Base-by-base conservation (phyloP, 2,329 filamentous ascomycete genomes). In the Plectosphaerella cucumerina region DNA sequence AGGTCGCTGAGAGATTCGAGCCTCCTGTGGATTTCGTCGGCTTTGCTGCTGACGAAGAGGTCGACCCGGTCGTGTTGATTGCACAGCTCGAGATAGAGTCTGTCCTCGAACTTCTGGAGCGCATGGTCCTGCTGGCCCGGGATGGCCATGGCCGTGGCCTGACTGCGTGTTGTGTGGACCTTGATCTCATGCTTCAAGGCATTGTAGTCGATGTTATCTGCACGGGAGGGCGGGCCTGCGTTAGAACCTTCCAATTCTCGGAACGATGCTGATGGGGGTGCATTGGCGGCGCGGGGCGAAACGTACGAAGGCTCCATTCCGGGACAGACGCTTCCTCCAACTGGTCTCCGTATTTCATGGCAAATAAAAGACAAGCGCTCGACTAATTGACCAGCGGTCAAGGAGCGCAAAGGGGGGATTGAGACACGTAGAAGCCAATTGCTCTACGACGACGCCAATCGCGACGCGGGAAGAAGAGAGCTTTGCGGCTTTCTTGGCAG, bases 191-290 rank as follows among this genome's bases (percentile, higher is more conserved):
- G 80, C 70, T 95, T 95, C 56, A 95, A 80, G 46, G 88, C 87
- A 66, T 93, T 90, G 75, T 95, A 95, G 68, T 94, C 90, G 69
- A 95, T 84, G 69, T 95, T 94, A 66, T 92, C 86, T 90, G 65
- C 33, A 22, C 14, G 6, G 23, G 9, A 14, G 43, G 33, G 31
- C n/a, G 18, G 39, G n/a, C 6, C 35, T 37, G 4, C 18, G 15
- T 42, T 42, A 20, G 26, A 31, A 31, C 26, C 26, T 31, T 4
- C 26, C 26, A 31, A 4, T 18, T 33, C 42, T 48, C 50, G 47
- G n/a, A n/a, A n/a, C 46, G 50, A 11, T 50, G 46, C 17, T 41
- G 46, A 18, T 18, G 41, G 42, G 18, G n/a, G 3, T n/a, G 35
- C 8, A 34, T 8, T 34, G 31, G 31, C 31, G 31, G 31, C 35